phyloP scores from a whole-genome alignment of 2,329 filamentous ascomycete species.

The Colletotrichum magnum region DNA sequence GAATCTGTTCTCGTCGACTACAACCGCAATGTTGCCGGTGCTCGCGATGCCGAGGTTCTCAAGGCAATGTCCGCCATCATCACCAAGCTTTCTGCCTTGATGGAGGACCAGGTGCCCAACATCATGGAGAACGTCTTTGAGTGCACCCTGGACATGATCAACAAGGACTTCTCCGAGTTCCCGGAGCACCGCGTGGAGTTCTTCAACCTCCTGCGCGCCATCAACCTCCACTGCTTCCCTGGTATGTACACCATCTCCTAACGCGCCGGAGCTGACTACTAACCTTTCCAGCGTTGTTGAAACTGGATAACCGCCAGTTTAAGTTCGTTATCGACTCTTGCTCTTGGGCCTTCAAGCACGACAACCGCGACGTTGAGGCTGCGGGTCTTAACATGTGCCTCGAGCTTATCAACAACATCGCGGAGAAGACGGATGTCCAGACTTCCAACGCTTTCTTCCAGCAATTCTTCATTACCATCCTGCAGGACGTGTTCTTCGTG shows the following conservation, averaged over 20 bases:
- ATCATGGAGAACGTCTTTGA: conserved; percentile 99
- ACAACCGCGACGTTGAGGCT: conserved; percentile 97
- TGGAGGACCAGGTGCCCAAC: conserved; percentile 97
- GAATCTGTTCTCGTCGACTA: conserved; percentile 97
- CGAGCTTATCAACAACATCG: conserved; percentile 97
- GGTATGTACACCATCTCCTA: conserved; percentile 55
- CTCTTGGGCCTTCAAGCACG: conserved; percentile 99
- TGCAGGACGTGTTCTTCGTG: conserved; percentile 99
- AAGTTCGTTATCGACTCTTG: conserved; percentile 99
- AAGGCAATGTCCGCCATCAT: conserved; percentile 99
- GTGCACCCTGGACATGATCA: conserved; percentile 99
- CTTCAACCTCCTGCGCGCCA: conserved; percentile 95
- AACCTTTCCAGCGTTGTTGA: conserved; percentile 77
- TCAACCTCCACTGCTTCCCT: conserved; percentile 98
- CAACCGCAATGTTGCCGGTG: conserved; percentile 95
- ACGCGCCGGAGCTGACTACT: conserved; percentile 25
- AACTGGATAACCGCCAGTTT: conserved; percentile 96
- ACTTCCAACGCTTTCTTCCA: conserved; percentile 98
- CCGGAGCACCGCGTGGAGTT: conserved; percentile 99
- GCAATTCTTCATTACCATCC: conserved; percentile 94
- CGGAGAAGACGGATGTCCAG: conserved; percentile 82
- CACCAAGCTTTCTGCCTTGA: conserved; percentile 92
- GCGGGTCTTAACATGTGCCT: conserved; percentile 98
- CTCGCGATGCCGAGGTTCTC: conserved; percentile 94
- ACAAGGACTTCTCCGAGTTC: conserved; percentile 99